Evolutionary conservation across 129 eudicot species (phyloP), one percentile per base, ranked within the genome.

Genomic region (Ambrosia trifida): DNA sequence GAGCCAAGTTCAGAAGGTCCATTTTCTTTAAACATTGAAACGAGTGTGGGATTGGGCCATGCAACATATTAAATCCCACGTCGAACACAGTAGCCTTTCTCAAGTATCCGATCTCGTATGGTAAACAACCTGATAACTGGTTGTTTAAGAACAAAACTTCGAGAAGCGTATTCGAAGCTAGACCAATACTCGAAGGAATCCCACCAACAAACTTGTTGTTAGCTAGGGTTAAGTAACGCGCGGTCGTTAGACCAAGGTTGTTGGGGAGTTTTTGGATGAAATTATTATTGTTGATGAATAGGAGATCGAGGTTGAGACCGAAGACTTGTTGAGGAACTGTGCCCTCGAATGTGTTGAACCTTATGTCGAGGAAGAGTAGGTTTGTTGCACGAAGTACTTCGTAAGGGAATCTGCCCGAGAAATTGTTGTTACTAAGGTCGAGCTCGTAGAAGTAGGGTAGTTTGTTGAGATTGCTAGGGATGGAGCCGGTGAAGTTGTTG

Each of bases 241-340:
- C 76, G 2, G 76, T 41, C 1, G 86, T 82, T 1, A 13, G 12
- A 2, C 89, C 89, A 0, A 85, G 81, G 47, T 62, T 81, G 0
- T 53, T 60, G 2, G 89, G 89, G 0, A 85, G 70, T 13, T 1
- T 53, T 47, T 78, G 81, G 40, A 30, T 4, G 65, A 85, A 75
- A 0, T 75, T 75, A 8, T 85, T 85, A 64, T 85, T 78, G 74
- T 85, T 85, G 20, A 85, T 53, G 64, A 85, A 81, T 51, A 85
- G 81, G 2, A 81, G 50, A 40, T 85, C 89, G 54, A 85, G 77
- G 13, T 72, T 58, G 12, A 74, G 70, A 8, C 0, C 12, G 64
- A 85, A 81, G 3, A 78, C 70, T 50, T 66, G 62, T 0, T 80
- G 82, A 0, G 84, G 82, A 35, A 85, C 79, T 4, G 6, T 0